These are phyloP conservation scores for Phaffomyces antillensis DNA, from an alignment of 805 yeast species.

Conservation along the genomic window DNA sequence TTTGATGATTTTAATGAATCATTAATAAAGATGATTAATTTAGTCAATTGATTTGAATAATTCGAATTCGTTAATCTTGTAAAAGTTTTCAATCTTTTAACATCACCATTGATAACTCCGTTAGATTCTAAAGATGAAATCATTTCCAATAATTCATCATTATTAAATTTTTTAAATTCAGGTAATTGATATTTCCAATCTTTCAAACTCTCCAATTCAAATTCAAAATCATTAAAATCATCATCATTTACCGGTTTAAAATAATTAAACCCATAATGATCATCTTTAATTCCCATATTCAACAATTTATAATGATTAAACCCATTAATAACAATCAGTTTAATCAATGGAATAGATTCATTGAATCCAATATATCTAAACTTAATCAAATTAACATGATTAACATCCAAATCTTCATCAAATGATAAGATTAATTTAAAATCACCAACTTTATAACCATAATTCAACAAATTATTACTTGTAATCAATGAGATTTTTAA, in stretches of 20 bases:
- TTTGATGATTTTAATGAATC: constrained; percentile 16
- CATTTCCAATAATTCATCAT: too few species aligned
- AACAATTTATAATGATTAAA: too few species aligned
- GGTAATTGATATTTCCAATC: too few species aligned
- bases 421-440: constrained; percentile 42
- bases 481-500: constrained; percentile 4
- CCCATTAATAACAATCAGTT: not conserved
- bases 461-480: not conserved
- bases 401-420: constrained; percentile 28
- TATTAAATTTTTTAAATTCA: too few species aligned
- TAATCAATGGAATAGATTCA: constrained; percentile 26
- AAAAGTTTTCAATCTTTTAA: too few species aligned
- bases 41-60: constrained; percentile 32
- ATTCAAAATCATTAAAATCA: too few species aligned
- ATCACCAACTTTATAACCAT: constrained; percentile 5
- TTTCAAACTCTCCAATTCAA: too few species aligned
- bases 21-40: constrained; percentile 27
- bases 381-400: constrained; percentile 37
- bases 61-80: constrained; percentile 13
- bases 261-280: too few species aligned
- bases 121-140: not conserved
- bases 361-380: constrained; percentile 26
- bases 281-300: too few species aligned
- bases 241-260: too few species aligned
- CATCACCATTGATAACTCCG: not conserved